Percentiles rank a stretch among this genome's conserved stretches.
phyloP scores from a whole-genome alignment of 2,329 filamentous ascomycete genomes.

The Penicillium sumatraense region DNA sequence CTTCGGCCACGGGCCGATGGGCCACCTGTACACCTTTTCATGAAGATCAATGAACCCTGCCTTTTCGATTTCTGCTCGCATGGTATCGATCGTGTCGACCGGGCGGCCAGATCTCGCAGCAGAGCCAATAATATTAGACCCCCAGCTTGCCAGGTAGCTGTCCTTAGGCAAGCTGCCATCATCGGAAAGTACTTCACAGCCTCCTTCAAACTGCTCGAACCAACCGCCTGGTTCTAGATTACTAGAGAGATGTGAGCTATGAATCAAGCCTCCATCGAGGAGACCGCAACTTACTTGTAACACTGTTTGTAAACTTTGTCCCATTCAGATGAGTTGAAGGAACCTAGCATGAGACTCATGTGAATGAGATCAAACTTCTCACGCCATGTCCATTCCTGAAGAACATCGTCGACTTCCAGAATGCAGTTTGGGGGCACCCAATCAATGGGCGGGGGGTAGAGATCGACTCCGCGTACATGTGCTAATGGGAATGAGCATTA shows the following conservation, averaged over 20 bases:
- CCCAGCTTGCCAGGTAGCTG: neutral
- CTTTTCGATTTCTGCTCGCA: constrained; percentile 19
- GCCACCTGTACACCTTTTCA: constrained; percentile 54
- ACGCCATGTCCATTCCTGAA: constrained; percentile 17
- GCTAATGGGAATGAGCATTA: neutral
- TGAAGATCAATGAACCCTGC: constrained; percentile 45
- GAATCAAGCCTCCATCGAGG: neutral
- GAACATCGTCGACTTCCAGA: constrained; percentile 25
- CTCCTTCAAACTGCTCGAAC: constrained; percentile 4
- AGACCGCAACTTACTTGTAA: constrained; percentile 1
- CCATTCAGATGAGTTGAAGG: neutral
- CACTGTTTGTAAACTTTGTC: neutral
- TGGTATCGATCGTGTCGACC: constrained; percentile 19
- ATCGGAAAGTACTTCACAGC: neutral
- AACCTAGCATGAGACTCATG: constrained; percentile 6
- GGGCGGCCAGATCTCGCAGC: constrained; percentile 19
- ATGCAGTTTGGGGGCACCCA: constrained; percentile 26
- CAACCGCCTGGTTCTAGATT: constrained; percentile 3
- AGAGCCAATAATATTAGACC: constrained; percentile 17
- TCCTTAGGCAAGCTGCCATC: constrained; percentile 1
- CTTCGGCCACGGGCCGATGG: constrained; percentile 18
- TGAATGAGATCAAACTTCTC: constrained; percentile 25
- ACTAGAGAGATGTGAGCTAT: neutral
- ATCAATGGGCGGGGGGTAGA: constrained; percentile 15
- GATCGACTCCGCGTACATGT: constrained; percentile 19